Base-by-base conservation (phyloP, 305 asterid species). In the Striga hermonthica region DNA sequence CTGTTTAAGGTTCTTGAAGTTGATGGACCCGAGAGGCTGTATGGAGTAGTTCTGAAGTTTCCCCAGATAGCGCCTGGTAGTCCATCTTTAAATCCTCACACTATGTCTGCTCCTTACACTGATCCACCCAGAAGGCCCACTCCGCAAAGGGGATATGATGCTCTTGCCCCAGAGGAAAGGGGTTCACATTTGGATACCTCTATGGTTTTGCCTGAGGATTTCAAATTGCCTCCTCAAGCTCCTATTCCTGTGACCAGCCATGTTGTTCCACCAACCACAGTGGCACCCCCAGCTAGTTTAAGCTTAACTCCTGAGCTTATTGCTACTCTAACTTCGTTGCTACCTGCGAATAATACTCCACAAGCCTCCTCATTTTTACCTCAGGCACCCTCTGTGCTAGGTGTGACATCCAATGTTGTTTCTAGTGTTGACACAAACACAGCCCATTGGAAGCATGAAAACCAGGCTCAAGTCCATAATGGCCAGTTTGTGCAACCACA, bases 31-130 rank as follows among this genome's bases (percentile, higher is more conserved):
- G 86, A 78, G 70, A 94, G 97, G 77, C 93, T 90, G 35, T 93
- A 90, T 78, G 99, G 99, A 48, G 95, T 93, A 43, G 91, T 93
- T 78, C 76, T 93, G 10, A 88, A 90, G 69, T 90, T 93, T 71
- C 86, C 87, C 62, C 83, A 79, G 67, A 76, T 65, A 49, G 78
- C 64, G 64, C 76, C 90, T 64, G 70, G 64, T 72, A 72, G 60
- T 49, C 53, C 79, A 49, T 10, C 80, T 64, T 40, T 77, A 64
- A 79, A 67, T 69, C 76, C 80, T 7, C 77, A 35, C 40, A 28
- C 80, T 22, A 58, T 58, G 69, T 88, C 74, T 73, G 81, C 80
- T 64, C 88, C 71, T 14, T 76, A 83, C 82, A 79, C 62, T 4
- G 85, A 82, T 80, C 74, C 69, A 7, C 85, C 56, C 14, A 66